phyloP scores from a whole-genome alignment of 768 basidiomycete genomes.

The Lactarius pseudohatsudake region DNA sequence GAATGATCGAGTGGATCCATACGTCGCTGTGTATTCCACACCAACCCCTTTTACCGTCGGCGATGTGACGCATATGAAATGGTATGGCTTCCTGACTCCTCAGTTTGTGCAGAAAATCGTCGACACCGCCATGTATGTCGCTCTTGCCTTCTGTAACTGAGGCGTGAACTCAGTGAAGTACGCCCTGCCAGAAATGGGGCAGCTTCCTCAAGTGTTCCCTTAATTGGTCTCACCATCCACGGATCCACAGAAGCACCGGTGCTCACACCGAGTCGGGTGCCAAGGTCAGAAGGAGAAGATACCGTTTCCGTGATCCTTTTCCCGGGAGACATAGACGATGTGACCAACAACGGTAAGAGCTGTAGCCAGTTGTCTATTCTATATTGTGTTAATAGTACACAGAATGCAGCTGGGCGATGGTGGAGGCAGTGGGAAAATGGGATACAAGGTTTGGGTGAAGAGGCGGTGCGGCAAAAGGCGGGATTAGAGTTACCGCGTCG shows the following conservation, averaged over 20 bases:
- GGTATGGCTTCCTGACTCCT: slow-evolving; percentile 57
- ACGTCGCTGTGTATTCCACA: slow-evolving; percentile 61
- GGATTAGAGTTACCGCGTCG: neutral
- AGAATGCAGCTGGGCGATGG: slow-evolving; percentile 42
- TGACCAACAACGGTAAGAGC: slow-evolving; percentile 1
- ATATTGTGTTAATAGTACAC: neutral
- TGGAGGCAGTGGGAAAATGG: slow-evolving; percentile 45
- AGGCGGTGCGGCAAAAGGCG: neutral
- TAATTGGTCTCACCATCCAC: slow-evolving; percentile 49
- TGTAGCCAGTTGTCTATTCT: neutral
- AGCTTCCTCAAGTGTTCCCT: slow-evolving; percentile 29
- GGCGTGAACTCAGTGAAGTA: neutral
- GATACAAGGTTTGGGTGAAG: slow-evolving; percentile 44
- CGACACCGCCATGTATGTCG: slow-evolving; percentile 44
- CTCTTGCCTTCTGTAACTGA: neutral
- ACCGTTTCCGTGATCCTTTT: slow-evolving; percentile 43
- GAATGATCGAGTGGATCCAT: slow-evolving; percentile 68
- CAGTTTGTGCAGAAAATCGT: slow-evolving; percentile 54
- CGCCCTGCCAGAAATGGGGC: slow-evolving; percentile 7
- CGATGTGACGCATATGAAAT: slow-evolving; percentile 53
- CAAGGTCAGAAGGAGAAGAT: slow-evolving; percentile 53
- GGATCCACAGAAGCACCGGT: slow-evolving; percentile 49
- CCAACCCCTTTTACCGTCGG: slow-evolving; percentile 48
- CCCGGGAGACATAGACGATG: slow-evolving; percentile 16
- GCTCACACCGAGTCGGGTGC: slow-evolving; percentile 42